Evolutionary conservation across 495 filamentous ascomycete genomes (phyloP), one percentile per base, ranked within the genome.

Genomic region (Aspergillus taichungensis): DNA sequence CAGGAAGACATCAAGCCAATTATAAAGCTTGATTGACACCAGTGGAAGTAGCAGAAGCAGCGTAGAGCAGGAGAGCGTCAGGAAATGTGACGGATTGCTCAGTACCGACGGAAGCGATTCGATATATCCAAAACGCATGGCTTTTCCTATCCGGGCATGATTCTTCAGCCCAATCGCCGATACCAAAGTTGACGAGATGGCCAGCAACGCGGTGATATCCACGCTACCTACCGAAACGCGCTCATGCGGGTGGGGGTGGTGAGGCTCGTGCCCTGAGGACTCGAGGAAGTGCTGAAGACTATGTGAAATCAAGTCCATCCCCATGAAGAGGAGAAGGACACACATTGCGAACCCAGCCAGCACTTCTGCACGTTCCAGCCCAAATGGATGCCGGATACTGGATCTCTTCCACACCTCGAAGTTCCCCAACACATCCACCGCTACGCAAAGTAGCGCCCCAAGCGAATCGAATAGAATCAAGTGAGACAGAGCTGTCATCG

Each of bases 361-460:
- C 1, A 98, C 90, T 57, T 98, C 92, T 36, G 87, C 85, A 34
- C 92, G 79, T 60, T 95, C 87, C 7, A 96, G 73, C 12, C 85
- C 92, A 59, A 98, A 98, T 5, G 92, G 94, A 65, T 97, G 90
- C 3, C 87, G 82, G 47, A 98, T 86, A 49, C 80, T 90, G 42
- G 86, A 90, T 34, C 92, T 78, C 46, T 87, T 90, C 94, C 94
- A 97, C 3, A 96, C 91, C 58, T 96, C 91, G 53, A 98, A 98
- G 63, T 97, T 97, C 29, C 84, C 78, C 29, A 95, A 74, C 0
- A 97, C 86, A 57, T 97, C 92, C 36, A 97, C 92, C 2, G 75
- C 81, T 1, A 95, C 89, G 56, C 91, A 97, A n/a, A 98, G 80
- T 37, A 87, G 79, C 11, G 92, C 92, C 10, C 88, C 88, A 2